Conservation (phyloP, 371 early-diverging fungal genomes). For the Rhizopus arrhizus region DNA sequence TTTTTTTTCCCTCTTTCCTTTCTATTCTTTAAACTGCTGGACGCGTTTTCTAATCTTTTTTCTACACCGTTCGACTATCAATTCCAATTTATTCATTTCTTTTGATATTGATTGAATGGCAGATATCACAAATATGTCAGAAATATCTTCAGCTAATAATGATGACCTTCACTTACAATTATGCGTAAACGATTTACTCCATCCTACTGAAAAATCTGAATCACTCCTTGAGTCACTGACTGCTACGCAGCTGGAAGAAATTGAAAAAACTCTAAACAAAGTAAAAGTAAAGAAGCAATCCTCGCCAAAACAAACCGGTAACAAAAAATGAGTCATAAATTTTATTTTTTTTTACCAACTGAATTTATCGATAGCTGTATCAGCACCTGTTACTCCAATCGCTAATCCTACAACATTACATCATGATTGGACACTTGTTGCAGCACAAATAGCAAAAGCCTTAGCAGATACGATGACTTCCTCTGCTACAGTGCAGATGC, state of each 20-base stretch:
- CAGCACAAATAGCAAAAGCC: constrained; percentile 34
- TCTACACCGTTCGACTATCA: neutral
- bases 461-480: constrained; percentile 24
- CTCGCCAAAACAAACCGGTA: constrained; percentile 19
- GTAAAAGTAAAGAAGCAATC: constrained; percentile 31
- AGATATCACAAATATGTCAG: neutral
- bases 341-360: neutral
- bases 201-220: constrained; percentile 36
- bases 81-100: neutral
- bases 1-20: neutral
- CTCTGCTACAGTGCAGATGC: neutral
- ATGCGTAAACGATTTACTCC: constrained; percentile 35
- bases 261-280: constrained; percentile 29
- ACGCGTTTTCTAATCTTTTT: neutral
- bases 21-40: neutral
- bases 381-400: constrained; percentile 14
- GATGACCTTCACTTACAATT: constrained; percentile 24
- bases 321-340: constrained; percentile 5
- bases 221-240: constrained; percentile 30
- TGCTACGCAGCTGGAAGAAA: constrained; percentile 31
- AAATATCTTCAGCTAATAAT: neutral
- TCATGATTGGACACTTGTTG: constrained; percentile 32
- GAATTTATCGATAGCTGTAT: neutral
- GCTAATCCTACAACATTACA: constrained; percentile 17
- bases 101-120: neutral